Evolutionary conservation across 371 early-diverging fungal genomes (phyloP), one percentile per base, ranked within the genome.

Genomic region (Mucor irregularis): DNA sequence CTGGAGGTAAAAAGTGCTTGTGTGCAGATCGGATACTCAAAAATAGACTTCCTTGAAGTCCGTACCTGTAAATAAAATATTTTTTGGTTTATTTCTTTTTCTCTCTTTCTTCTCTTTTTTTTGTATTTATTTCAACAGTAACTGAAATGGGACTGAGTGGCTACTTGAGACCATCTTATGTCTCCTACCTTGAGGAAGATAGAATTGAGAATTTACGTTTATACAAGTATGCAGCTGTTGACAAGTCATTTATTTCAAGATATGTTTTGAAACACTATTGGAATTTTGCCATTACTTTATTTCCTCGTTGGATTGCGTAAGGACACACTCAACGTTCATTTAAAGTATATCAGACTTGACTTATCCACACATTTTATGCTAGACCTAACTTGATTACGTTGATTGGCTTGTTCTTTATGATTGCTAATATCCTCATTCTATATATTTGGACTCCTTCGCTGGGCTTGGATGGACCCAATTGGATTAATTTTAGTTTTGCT

Each of bases 321-420:
- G 90, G 67, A 26, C 4, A 10, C 17, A 14, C 9, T 33, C n/a
- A n/a, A n/a, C n/a, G 17, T 31, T 31, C 21, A 22, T 39, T 30
- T 39, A 7, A 44, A 38, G 43, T 28, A 26, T 6, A 48, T 10
- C 39, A 8, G 13, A n/a, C 16, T 29, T 0, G 39, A 26, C 43
- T 35, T 39, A n/a, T 10, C n/a, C 45, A 10, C 19, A 46, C 24
- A 46, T 1, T 13, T 24, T 13, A 4, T 14, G n/a, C 29, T 55
- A 96, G 96, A 2, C 99, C 99, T 43, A 99, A 99, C 73, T 73
- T 95, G 44, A 96, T 99, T 58, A 99, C 99, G n/a, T 76, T 99
- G 46, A 81, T 90, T 35, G 99, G 99, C 16, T 85, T 98, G 40
- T 71, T 89, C 30, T 93, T 92, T 51, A 91, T 95, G 68, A 62